These are phyloP conservation scores for Colletotrichum noveboracense DNA, from an alignment of 2,329 filamentous ascomycete genomes.

Conservation along the genomic window DNA sequence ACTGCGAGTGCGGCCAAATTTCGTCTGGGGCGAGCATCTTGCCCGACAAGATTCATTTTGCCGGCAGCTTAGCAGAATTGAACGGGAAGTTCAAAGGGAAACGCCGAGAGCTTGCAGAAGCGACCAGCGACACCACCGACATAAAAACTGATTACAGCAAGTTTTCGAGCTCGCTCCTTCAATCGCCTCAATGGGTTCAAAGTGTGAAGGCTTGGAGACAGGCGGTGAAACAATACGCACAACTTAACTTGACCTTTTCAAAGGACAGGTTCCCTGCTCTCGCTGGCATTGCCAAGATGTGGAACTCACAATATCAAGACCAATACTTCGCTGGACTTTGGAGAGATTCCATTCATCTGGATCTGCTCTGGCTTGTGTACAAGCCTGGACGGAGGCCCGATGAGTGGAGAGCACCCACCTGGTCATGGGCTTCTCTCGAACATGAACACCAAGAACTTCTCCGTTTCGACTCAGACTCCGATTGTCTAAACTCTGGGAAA, in stretches of 20 bases:
- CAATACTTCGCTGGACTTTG: neutral
- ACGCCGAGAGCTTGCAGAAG: neutral
- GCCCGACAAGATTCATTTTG: neutral
- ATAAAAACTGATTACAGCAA: neutral
- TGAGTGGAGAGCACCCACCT: neutral
- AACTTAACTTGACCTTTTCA: conserved; percentile 17
- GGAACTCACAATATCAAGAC: neutral
- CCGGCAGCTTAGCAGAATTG: neutral
- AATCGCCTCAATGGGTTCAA: neutral
- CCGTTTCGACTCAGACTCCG: neutral
- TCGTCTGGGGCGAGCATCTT: neutral
- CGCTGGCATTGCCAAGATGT: neutral
- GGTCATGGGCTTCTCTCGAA: neutral
- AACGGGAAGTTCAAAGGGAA: neutral
- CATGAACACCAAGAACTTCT: neutral
- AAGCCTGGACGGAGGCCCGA: neutral
- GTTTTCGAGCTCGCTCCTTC: neutral
- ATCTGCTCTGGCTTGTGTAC: neutral
- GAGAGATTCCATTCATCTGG: neutral
- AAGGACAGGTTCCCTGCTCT: neutral
- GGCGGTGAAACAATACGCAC: neutral
- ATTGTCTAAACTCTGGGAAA: neutral
- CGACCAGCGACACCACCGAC: neutral
- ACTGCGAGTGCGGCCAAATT: neutral
- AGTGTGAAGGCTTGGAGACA: neutral